These are phyloP conservation scores for Colletotrichum sp. DNA, from an alignment of 2,329 filamentous ascomycete genomes.

Conservation along the genomic window DNA sequence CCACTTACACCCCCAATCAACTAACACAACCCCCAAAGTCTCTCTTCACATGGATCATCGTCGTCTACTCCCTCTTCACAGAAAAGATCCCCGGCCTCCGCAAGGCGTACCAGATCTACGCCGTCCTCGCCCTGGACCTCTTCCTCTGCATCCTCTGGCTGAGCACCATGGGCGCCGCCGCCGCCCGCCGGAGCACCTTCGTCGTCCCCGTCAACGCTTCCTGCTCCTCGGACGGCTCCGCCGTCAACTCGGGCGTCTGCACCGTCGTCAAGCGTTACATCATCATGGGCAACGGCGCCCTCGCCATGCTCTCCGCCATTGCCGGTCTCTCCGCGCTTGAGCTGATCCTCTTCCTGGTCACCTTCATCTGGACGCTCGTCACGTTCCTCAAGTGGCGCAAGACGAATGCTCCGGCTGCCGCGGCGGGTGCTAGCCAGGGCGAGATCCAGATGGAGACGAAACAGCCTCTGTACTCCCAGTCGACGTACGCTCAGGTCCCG, in stretches of 20 bases:
- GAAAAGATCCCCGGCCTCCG: slow-evolving; percentile 42
- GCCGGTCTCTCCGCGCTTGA: slow-evolving; percentile 50
- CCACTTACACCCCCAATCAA: not conserved
- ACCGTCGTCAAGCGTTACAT: slow-evolving; percentile 31
- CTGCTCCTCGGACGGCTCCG: slow-evolving; percentile 41
- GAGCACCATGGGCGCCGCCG: slow-evolving; percentile 43
- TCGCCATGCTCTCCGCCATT: slow-evolving; percentile 40
- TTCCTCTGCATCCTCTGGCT: slow-evolving; percentile 54
- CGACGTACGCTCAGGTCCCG: not conserved
- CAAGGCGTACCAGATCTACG: slow-evolving; percentile 47
- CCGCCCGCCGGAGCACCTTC: slow-evolving; percentile 43
- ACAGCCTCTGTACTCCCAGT: slow-evolving; percentile 16
- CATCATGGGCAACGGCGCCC: slow-evolving; percentile 39
- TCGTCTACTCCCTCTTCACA: slow-evolving; percentile 45
- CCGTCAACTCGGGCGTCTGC: slow-evolving; percentile 43
- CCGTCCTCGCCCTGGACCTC: slow-evolving; percentile 47
- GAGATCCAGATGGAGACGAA: slow-evolving; percentile 37
- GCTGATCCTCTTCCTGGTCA: slow-evolving; percentile 44
- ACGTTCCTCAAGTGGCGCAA: slow-evolving; percentile 42
- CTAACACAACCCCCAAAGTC: slow-evolving; percentile 34
- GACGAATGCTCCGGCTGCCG: slow-evolving; percentile 12
- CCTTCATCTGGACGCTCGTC: slow-evolving; percentile 40
- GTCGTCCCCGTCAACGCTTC: slow-evolving; percentile 33
- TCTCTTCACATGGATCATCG: slow-evolving; percentile 50
- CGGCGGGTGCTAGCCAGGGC: slow-evolving; percentile 23